Conservation (phyloP, 1,284 basidiomycete genomes). For the Hortiboletus rubellus region DNA sequence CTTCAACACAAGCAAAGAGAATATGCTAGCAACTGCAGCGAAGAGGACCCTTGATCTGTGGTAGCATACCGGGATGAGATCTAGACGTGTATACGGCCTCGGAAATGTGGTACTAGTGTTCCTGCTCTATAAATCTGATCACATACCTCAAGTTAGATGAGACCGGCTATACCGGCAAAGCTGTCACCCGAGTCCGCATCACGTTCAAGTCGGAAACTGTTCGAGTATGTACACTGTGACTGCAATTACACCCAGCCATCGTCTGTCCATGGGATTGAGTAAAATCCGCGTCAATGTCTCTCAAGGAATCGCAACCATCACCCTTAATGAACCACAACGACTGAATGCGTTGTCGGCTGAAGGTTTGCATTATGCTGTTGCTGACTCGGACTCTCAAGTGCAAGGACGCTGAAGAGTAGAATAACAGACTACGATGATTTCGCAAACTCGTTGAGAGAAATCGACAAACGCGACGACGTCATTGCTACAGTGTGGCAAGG, state of each 20-base stretch:
- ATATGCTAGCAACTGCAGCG: slow-evolving; percentile 46
- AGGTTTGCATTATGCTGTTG: slow-evolving; percentile 40
- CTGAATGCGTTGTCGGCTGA: slow-evolving; percentile 60
- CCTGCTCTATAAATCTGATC: neutral
- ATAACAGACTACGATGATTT: slow-evolving; percentile 60
- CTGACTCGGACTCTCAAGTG: neutral
- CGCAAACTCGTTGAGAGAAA: slow-evolving; percentile 54
- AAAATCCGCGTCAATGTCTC: slow-evolving; percentile 50
- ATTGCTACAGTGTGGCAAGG: slow-evolving; percentile 69
- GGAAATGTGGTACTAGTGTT: slow-evolving; percentile 5
- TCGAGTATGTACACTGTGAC: too few species aligned
- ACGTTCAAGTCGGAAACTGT: too few species aligned
- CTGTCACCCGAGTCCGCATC: neutral
- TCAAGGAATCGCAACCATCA: slow-evolving; percentile 66
- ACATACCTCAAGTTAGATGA: neutral
- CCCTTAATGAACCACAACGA: slow-evolving; percentile 57
- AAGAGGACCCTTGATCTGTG: slow-evolving; percentile 48
- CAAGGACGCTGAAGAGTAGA: neutral
- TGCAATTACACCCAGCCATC: too few species aligned
- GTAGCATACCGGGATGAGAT: neutral
- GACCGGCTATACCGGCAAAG: slow-evolving; percentile 17
- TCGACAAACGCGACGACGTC: slow-evolving; percentile 63
- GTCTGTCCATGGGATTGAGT: slow-evolving; percentile 30
- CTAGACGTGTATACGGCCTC: neutral
- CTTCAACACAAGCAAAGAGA: slow-evolving; percentile 40